These are phyloP conservation scores for Globisporangium cederbergense DNA, from an alignment of 352 stramenopile genomes.

Conservation along the genomic window DNA sequence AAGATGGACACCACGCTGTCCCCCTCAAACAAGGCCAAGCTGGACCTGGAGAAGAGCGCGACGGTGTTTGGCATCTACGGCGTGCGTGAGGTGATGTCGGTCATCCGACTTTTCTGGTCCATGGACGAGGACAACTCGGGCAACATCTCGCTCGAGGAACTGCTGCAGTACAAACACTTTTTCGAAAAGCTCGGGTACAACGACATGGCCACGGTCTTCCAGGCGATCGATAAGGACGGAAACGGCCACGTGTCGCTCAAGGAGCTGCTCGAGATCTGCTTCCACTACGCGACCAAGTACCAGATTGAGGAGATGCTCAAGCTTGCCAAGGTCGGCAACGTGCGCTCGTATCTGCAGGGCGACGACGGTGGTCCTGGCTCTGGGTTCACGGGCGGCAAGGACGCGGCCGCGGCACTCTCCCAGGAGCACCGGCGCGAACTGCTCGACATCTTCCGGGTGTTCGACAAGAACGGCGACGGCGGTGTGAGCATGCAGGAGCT, in stretches of 20 bases:
- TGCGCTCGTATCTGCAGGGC: constrained; percentile 42
- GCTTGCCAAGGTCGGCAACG: constrained; percentile 61
- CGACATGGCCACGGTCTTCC: constrained; percentile 60
- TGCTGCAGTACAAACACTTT: constrained; percentile 51
- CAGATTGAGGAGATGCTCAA: constrained; percentile 70
- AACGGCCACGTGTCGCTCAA: constrained; percentile 52
- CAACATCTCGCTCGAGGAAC: constrained; percentile 44
- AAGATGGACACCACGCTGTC: background rate
- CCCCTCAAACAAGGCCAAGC: background rate
- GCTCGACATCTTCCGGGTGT: constrained; percentile 62
- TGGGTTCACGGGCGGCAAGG: constrained; percentile 1
- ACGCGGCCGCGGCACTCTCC: constrained; percentile 8
- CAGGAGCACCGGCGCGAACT: constrained; percentile 44
- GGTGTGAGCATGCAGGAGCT: constrained; percentile 72
- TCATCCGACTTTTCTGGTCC: constrained; percentile 69
- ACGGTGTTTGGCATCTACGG: constrained; percentile 64
- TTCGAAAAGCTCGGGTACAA: constrained; percentile 68
- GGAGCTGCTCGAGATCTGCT: constrained; percentile 62
- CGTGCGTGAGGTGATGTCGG: constrained; percentile 68
- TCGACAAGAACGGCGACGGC: constrained; percentile 65
- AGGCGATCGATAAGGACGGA: constrained; percentile 66
- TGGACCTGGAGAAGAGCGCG: constrained; percentile 28
- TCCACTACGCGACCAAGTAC: constrained; percentile 54
- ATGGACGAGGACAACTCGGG: constrained; percentile 71
- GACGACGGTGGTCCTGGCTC: constrained; percentile 8